Conservation (phyloP, 139 green algal genomes). For the Trebouxia sp. region DNA sequence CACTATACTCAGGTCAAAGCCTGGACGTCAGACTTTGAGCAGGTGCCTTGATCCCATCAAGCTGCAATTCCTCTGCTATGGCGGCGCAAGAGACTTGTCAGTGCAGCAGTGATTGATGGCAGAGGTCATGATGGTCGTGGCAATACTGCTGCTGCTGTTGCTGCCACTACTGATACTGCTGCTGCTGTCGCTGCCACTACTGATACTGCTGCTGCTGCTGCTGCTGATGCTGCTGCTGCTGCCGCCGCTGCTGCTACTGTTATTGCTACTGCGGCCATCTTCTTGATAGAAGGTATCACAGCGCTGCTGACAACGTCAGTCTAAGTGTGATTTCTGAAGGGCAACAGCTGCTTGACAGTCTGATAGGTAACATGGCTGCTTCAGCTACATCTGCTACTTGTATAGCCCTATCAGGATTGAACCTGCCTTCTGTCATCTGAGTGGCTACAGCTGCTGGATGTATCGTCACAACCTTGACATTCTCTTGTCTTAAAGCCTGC, state of each 20-base stretch:
- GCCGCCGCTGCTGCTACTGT: background rate
- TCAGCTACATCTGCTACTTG: slow-evolving; percentile 46
- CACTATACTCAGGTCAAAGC: no score
- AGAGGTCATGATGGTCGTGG: no score
- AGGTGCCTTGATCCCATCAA: no score
- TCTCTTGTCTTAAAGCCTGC: slow-evolving; percentile 32
- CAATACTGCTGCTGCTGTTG: no score
- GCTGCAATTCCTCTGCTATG: no score
- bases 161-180: no score
- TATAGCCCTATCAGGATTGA: slow-evolving; percentile 36
- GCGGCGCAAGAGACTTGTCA: no score
- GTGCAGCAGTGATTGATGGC: no score
- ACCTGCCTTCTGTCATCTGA: slow-evolving; percentile 30
- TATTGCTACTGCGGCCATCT: background rate
- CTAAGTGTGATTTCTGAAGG: slow-evolving; percentile 38
- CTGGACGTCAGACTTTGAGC: no score
- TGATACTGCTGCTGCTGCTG: no score
- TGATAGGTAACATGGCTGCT: slow-evolving; percentile 45
- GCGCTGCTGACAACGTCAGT: background rate
- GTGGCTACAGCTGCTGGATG: slow-evolving; percentile 42
- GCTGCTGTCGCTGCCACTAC: no score
- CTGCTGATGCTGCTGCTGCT: background rate
- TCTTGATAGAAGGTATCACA: no score
- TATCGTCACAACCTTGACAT: slow-evolving; percentile 55
- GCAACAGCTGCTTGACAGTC: slow-evolving; percentile 21